Percentiles rank a stretch among this genome's conserved stretches.
These are phyloP conservation scores for Trichosanthes cucumerina DNA, from an alignment of 306 rosid genomes.

Conservation along the genomic window DNA sequence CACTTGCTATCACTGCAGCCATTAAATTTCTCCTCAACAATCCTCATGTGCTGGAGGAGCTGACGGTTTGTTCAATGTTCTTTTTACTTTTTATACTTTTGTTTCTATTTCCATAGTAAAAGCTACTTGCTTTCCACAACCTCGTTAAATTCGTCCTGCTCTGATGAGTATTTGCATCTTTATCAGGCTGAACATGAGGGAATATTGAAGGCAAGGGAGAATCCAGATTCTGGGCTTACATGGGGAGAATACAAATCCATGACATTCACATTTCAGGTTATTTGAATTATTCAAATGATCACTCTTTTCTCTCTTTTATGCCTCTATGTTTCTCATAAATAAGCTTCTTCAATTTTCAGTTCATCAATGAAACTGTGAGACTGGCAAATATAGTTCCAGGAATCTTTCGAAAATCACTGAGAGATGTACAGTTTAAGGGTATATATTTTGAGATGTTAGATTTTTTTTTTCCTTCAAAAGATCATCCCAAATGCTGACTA, in stretches of 20 bases:
- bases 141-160: neutral
- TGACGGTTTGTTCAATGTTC: conserved; percentile 36
- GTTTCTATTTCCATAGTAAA: neutral
- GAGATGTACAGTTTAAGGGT: conserved; percentile 74
- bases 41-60: conserved; percentile 58
- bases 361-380: conserved; percentile 90
- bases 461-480: neutral
- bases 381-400: conserved; percentile 95
- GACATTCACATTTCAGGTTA: conserved; percentile 88
- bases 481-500: conserved; percentile 15
- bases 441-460: conserved; percentile 11
- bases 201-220: conserved; percentile 51
- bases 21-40: conserved; percentile 57
- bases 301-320: neutral
- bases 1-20: conserved; percentile 77
- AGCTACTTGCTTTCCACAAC: conserved; percentile 10
- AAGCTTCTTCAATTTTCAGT: conserved; percentile 33
- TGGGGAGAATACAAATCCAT: conserved; percentile 99
- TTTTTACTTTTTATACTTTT: neutral
- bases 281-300: neutral
- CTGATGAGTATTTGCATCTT: conserved; percentile 4
- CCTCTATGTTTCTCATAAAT: conserved; percentile 3
- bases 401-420: conserved; percentile 72
- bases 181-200: conserved; percentile 78
- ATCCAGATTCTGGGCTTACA: conserved; percentile 52